Conservation (phyloP, 169 alveolate genomes). For the Eimeria brunetti region DNA sequence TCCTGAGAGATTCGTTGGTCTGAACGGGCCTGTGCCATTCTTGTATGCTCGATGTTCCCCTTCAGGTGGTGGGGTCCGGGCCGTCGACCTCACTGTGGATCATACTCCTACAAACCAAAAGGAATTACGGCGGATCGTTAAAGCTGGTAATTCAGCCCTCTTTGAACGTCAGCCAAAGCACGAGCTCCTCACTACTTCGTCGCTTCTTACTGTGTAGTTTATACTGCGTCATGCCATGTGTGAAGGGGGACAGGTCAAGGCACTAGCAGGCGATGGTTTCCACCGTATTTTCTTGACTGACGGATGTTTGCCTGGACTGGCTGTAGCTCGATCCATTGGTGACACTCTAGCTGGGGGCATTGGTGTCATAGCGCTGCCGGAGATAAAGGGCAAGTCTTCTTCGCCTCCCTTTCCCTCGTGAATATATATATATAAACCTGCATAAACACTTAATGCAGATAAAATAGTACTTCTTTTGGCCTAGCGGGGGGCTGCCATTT, state of each 20-base stretch:
- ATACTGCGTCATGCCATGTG: neutral
- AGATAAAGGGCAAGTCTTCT: constrained; percentile 79
- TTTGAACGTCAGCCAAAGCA: neutral
- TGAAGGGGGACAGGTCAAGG: constrained; percentile 92
- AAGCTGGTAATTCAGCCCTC: constrained; percentile 36
- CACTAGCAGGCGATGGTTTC: constrained; percentile 88
- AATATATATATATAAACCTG: neutral
- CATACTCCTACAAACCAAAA: constrained; percentile 88
- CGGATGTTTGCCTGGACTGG: constrained; percentile 91
- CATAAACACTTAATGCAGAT: neutral
- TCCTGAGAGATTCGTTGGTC: too few species aligned
- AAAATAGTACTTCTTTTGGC: too few species aligned
- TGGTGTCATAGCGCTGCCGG: constrained; percentile 94
- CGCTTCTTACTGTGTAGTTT: neutral
- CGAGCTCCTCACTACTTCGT: neutral
- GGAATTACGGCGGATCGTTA: constrained; percentile 88
- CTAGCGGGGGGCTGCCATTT: neutral
- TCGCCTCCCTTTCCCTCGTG: neutral
- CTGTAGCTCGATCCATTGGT: constrained; percentile 96
- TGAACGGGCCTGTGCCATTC: neutral
- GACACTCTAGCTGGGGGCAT: constrained; percentile 90
- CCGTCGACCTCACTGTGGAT: constrained; percentile 84
- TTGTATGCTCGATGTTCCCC: neutral
- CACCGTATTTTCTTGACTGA: constrained; percentile 90
- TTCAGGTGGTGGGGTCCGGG: constrained; percentile 48